Evolutionary conservation across 2,329 filamentous ascomycete species (phyloP).

Genomic region (Kalaharituber pfeilii): DNA sequence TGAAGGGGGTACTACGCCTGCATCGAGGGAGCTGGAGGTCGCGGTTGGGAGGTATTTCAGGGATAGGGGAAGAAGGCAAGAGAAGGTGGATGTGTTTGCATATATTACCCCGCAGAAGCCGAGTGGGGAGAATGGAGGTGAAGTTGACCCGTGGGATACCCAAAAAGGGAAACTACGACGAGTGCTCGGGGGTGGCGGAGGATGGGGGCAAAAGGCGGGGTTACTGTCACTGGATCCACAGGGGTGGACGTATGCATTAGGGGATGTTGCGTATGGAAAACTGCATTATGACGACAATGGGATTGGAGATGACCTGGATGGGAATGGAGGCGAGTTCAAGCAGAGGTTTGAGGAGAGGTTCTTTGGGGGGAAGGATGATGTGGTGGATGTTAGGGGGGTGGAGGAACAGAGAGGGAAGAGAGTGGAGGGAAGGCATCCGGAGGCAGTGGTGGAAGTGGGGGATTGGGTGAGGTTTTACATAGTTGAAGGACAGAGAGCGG

Average conservation of each 20-base stretch:
- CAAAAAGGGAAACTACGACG: constrained; percentile 5
- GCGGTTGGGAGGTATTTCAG: constrained; percentile 44
- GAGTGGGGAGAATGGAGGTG: neutral
- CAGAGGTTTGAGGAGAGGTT: constrained; percentile 13
- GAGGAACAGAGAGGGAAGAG: neutral
- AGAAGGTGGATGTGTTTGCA: constrained; percentile 15
- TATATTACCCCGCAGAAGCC: constrained; percentile 5
- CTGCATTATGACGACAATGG: neutral
- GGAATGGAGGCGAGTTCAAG: constrained; percentile 9
- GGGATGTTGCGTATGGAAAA: neutral
- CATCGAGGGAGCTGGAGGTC: constrained; percentile 53
- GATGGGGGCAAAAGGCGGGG: constrained; percentile 68
- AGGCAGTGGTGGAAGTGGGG: neutral
- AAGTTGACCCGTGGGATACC: neutral
- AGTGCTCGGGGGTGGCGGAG: constrained; percentile 46
- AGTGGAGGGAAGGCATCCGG: neutral
- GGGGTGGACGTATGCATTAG: constrained; percentile 4
- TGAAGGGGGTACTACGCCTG: constrained; percentile 35
- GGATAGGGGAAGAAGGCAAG: constrained; percentile 21
- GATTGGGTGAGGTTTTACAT: neutral
- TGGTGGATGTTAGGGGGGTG: constrained; percentile 1
- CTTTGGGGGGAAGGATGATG: constrained; percentile 10
- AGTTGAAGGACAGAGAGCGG: neutral
- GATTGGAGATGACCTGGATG: neutral
- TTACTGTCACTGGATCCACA: constrained; percentile 63